Evolutionary conservation across 805 yeast genomes (phyloP).

Genomic region (Candida palmyrensis): DNA sequence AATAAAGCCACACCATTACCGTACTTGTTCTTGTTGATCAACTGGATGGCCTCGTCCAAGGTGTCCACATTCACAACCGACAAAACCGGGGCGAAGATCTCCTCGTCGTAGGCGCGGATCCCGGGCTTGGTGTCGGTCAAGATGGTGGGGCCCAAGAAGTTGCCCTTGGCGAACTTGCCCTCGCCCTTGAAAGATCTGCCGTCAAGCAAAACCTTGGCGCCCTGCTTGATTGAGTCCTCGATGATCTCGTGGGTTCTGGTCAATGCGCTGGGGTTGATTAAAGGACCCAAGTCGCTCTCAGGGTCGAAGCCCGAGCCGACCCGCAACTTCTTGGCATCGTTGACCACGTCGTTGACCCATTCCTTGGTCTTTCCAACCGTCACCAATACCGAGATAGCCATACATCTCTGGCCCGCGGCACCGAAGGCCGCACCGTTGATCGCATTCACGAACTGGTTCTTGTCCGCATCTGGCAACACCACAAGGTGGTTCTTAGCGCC

Average conservation of each 20-base stretch:
- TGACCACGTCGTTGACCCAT: conserved; percentile 59
- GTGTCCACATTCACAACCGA: conserved; percentile 57
- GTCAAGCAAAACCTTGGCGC: conserved; percentile 59
- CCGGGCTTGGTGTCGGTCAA: conserved; percentile 59
- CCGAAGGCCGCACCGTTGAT: conserved; percentile 75
- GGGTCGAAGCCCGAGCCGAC: conserved; percentile 65
- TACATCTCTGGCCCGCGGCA: conserved; percentile 82
- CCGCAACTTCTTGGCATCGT: conserved; percentile 50
- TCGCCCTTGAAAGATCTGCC: conserved; percentile 47
- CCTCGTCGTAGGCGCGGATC: conserved; percentile 68
- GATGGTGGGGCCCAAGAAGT: conserved; percentile 70
- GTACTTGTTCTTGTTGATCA: conserved; percentile 53
- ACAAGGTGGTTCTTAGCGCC: conserved; percentile 80
- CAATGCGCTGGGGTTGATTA: conserved; percentile 56
- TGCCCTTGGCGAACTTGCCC: conserved; percentile 44
- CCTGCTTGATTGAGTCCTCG: conserved; percentile 49
- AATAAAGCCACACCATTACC: conserved; percentile 72
- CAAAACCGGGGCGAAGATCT: conserved; percentile 74
- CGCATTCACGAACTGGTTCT: conserved; percentile 57
- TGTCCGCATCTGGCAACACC: conserved; percentile 68
- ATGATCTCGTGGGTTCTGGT: conserved; percentile 53
- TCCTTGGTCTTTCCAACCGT: conserved; percentile 63
- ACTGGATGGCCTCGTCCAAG: conserved; percentile 61
- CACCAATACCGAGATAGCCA: conserved; percentile 71
- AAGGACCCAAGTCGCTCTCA: conserved; percentile 66